Percentiles rank a stretch among this genome's conserved stretches.
phyloP scores from a whole-genome alignment of 768 basidiomycete genomes.

The Lactifluus volemus region DNA sequence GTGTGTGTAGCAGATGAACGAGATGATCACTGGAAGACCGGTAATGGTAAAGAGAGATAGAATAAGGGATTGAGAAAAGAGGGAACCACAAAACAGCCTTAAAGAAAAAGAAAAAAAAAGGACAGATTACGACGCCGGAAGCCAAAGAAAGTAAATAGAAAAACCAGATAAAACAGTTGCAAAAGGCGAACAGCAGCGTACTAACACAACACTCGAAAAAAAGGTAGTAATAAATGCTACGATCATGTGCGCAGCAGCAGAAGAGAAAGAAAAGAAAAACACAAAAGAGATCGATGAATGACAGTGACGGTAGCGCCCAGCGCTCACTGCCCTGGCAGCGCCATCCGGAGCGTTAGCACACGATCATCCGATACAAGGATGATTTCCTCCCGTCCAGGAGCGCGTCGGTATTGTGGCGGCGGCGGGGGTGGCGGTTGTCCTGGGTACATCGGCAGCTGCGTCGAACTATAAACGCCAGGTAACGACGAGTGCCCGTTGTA shows the following conservation, averaged over 20 bases:
- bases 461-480: constrained; percentile 13
- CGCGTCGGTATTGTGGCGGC: constrained; percentile 27
- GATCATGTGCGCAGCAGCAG: not conserved
- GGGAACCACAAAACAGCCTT: not conserved
- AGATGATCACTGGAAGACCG: not conserved
- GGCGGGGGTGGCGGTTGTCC: constrained; percentile 31
- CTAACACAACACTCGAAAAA: constrained; percentile 14
- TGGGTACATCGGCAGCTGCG: constrained; percentile 33
- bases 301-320: not conserved
- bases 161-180: constrained; percentile 4
- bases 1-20: constrained; percentile 19
- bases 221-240: not conserved
- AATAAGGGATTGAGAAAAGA: not conserved
- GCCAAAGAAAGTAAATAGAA: not conserved
- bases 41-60: too few species aligned
- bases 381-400: constrained; percentile 71
- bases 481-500: constrained; percentile 11
- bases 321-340: constrained; percentile 23
- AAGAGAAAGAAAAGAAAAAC: not conserved
- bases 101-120: not conserved
- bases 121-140: not conserved
- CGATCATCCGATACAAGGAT: constrained; percentile 86
- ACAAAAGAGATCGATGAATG: not conserved
- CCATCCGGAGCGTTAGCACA: constrained; percentile 59
- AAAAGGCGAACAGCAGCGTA: constrained; percentile 20